phyloP scores from a whole-genome alignment of 2,329 filamentous ascomycete genomes.

The Verticillium zaregamsianum region DNA sequence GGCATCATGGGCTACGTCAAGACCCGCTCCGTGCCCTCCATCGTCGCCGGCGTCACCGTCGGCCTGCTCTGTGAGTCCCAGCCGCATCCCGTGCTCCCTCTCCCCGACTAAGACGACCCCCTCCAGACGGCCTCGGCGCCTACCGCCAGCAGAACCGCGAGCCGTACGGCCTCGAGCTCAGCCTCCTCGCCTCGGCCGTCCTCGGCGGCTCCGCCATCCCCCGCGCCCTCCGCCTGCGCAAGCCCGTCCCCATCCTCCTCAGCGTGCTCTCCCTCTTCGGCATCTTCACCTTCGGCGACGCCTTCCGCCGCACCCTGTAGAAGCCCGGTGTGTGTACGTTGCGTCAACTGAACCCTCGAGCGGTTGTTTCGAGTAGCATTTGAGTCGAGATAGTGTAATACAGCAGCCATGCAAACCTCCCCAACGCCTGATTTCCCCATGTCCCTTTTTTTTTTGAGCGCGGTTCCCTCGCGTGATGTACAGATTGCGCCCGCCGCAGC shows the following conservation, averaged over 20 bases:
- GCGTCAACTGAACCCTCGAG: background rate
- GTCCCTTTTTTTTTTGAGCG: background rate
- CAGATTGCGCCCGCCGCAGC: background rate
- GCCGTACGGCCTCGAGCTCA: slow-evolving; percentile 81
- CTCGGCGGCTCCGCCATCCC: slow-evolving; percentile 83
- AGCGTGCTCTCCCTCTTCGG: slow-evolving; percentile 78
- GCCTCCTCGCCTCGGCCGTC: slow-evolving; percentile 81
- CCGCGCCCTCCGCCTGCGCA: slow-evolving; percentile 75
- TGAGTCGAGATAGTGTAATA: background rate
- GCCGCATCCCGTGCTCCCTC: background rate
- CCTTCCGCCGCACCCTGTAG: slow-evolving; percentile 40
- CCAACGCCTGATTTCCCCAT: background rate
- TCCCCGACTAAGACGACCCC: background rate
- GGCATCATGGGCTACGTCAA: slow-evolving; percentile 83
- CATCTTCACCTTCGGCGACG: slow-evolving; percentile 73
- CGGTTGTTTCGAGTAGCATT: background rate
- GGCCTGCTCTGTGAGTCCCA: slow-evolving; percentile 59
- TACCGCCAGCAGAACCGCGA: slow-evolving; percentile 72
- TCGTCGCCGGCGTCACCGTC: slow-evolving; percentile 80
- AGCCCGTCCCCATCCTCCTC: slow-evolving; percentile 78
- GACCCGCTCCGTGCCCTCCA: slow-evolving; percentile 81
- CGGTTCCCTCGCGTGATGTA: background rate
- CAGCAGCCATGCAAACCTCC: background rate
- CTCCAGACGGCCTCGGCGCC: slow-evolving; percentile 69
- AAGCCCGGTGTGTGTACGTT: background rate